phyloP scores from a whole-genome alignment of 208 protist genomes.

The Leishmania arabica region DNA sequence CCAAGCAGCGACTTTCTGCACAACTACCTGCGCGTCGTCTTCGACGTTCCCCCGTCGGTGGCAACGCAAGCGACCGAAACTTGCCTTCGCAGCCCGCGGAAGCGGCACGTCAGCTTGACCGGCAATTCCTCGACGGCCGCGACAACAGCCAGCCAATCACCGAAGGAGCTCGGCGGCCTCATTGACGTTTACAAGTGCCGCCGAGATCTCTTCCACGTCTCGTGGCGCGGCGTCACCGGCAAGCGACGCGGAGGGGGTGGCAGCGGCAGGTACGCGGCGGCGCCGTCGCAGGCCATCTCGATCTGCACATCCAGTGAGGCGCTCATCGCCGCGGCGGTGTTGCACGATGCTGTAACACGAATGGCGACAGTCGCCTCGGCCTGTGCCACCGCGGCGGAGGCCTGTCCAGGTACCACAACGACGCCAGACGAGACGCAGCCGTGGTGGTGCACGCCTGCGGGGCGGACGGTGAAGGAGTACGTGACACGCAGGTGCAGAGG shows the following conservation, averaged over 20 bases:
- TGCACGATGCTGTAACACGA: slow-evolving; percentile 59
- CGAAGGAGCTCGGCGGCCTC: slow-evolving; percentile 5
- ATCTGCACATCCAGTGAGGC: slow-evolving; percentile 42
- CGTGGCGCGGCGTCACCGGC: background rate
- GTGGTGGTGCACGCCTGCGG: background rate
- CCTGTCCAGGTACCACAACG: background rate
- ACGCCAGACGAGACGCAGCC: background rate
- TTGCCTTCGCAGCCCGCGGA: background rate
- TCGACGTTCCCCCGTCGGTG: slow-evolving; percentile 1
- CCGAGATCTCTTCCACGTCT: slow-evolving; percentile 2
- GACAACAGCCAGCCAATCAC: background rate
- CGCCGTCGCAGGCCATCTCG: slow-evolving; percentile 15
- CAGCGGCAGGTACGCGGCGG: background rate
- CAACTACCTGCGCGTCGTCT: slow-evolving; percentile 23
- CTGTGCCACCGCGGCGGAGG: background rate
- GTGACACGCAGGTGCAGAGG: slow-evolving; percentile 15
- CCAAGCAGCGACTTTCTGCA: background rate
- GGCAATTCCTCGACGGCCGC: background rate
- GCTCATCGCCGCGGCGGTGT: slow-evolving; percentile 52
- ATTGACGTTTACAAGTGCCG: slow-evolving; percentile 14
- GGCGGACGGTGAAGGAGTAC: slow-evolving; percentile 22
- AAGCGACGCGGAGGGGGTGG: background rate
- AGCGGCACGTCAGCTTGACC: background rate
- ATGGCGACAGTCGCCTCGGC: slow-evolving; percentile 13
- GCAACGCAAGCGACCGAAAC: background rate